Percentiles rank a stretch among this genome's conserved stretches.
Conservation (phyloP, 805 yeast species). For the Candida michaelii region DNA sequence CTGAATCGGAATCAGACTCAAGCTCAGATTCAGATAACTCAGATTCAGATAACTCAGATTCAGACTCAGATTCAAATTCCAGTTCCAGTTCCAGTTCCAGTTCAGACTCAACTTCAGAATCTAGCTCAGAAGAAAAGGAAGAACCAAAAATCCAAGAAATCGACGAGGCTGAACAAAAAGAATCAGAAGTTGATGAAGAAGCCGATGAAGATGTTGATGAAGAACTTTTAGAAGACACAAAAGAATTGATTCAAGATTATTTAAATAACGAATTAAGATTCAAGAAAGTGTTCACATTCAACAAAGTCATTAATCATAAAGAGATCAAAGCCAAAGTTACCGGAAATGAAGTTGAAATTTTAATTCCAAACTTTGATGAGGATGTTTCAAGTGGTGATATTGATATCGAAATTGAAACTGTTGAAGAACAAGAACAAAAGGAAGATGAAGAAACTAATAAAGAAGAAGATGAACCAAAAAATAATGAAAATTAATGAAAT, state of each 20-base stretch:
- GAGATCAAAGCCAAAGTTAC: constrained; percentile 39
- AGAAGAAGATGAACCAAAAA: not conserved
- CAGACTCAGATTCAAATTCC: constrained; percentile 6
- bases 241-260: constrained; percentile 36
- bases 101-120: constrained; percentile 11
- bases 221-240: constrained; percentile 42
- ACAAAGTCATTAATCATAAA: constrained; percentile 35
- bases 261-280: constrained; percentile 37
- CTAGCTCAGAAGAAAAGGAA: constrained; percentile 16
- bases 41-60: constrained; percentile 3
- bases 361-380: constrained; percentile 36
- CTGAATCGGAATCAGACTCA: constrained; percentile 1
- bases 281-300: constrained; percentile 44
- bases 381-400: constrained; percentile 20
- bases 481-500: not conserved
- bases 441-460: not conserved
- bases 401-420: constrained; percentile 25
- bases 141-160: constrained; percentile 5
- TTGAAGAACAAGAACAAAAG: no score
- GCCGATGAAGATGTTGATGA: constrained; percentile 27
- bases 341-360: constrained; percentile 41
- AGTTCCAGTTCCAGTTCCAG: no score
- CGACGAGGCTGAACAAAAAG: constrained; percentile 17
- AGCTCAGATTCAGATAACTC: constrained; percentile 1
- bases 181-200: constrained; percentile 10